Evolutionary conservation across 306 rosid species (phyloP), one percentile per base, ranked within the genome.

Genomic region (Prunus persica): DNA sequence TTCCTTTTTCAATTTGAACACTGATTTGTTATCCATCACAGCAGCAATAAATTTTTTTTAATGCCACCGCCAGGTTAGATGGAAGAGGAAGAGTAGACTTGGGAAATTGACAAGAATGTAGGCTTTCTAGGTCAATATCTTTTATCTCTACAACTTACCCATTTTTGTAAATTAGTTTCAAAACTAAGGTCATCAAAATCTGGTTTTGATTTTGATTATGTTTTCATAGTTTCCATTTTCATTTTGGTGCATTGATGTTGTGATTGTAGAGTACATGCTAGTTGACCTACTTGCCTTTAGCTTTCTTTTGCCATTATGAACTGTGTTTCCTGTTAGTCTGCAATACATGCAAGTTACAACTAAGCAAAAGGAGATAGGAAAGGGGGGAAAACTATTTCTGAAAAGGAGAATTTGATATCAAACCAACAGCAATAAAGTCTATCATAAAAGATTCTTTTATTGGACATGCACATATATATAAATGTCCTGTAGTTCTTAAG

Each of bases 401-500:
- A 83, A 67, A 83, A 82, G 80, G 76, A 83, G 86, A 85, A 79
- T 72, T 86, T 58, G 91, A 87, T 88, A 73, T 63, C 18, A 67
- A 89, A 82, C 86, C 72, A 86, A 89, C 85, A 71, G 78, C 89
- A 84, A 82, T 84, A 89, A 88, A 89, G 82, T 56, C 81, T 60
- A 62, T 73, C 80, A 72, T 82, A 85, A 89, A 84, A 78, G 43
- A 38, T 38, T 65, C 83, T 86, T 65, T 81, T 76, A 85, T 76
- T 81, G 80, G 76, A 66, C 51, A 58, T 69, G 60, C 34, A 27
- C 71, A 71, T 45, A 78, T 18, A 68, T 18, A 34, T 34, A 68
- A 75, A 75, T 34, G 34, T 16, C 4, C 22, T 7, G 65, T 25
- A 4, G 65, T 60, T 25, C 28, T 38, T 25, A 24, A 13, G 15